A percentile compares a stretch with the other conserved stretches of the same genome.
These are phyloP conservation scores for Blastobotrys ciferrii DNA, from an alignment of 1,139 yeast genomes.

Conservation along the genomic window DNA sequence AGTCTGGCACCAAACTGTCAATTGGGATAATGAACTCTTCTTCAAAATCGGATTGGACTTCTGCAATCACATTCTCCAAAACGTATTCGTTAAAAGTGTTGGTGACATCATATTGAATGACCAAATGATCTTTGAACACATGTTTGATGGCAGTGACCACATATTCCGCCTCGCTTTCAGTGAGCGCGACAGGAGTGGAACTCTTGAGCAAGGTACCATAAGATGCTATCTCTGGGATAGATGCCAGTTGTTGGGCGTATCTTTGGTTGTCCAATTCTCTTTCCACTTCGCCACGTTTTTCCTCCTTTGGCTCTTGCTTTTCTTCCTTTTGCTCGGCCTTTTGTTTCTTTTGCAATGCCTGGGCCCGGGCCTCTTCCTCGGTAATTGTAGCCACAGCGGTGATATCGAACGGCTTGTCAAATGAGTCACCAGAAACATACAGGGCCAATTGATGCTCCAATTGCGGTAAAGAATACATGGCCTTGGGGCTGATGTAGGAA, in stretches of 20 bases:
- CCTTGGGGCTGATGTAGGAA: slow-evolving; percentile 61
- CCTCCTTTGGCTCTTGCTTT: slow-evolving; percentile 45
- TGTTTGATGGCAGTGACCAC: slow-evolving; percentile 85
- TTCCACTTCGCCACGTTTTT: slow-evolving; percentile 31
- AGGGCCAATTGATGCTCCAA: slow-evolving; percentile 74
- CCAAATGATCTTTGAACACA: slow-evolving; percentile 70
- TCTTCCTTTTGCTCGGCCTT: slow-evolving; percentile 19
- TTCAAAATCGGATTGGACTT: slow-evolving; percentile 54
- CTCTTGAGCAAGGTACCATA: slow-evolving; percentile 79
- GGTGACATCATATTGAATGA: slow-evolving; percentile 78
- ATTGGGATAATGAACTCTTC: slow-evolving; percentile 74
- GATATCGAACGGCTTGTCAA: slow-evolving; percentile 67
- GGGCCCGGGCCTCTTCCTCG: slow-evolving; percentile 62
- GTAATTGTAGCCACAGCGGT: slow-evolving; percentile 60
- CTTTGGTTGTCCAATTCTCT: slow-evolving; percentile 49
- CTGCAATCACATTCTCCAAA: slow-evolving; percentile 75
- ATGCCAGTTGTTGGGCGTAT: slow-evolving; percentile 62
- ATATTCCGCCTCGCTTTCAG: slow-evolving; percentile 92
- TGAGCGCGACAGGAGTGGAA: slow-evolving; percentile 64
- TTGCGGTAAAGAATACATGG: slow-evolving; percentile 68
- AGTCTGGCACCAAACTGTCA: slow-evolving; percentile 67
- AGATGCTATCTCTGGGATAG: slow-evolving; percentile 64
- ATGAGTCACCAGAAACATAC: slow-evolving; percentile 66
- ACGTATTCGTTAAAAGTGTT: slow-evolving; percentile 80
- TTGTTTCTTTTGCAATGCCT: slow-evolving; percentile 43